Conservation (phyloP, 1,284 basidiomycete species). For the Trametes hirsuta region DNA sequence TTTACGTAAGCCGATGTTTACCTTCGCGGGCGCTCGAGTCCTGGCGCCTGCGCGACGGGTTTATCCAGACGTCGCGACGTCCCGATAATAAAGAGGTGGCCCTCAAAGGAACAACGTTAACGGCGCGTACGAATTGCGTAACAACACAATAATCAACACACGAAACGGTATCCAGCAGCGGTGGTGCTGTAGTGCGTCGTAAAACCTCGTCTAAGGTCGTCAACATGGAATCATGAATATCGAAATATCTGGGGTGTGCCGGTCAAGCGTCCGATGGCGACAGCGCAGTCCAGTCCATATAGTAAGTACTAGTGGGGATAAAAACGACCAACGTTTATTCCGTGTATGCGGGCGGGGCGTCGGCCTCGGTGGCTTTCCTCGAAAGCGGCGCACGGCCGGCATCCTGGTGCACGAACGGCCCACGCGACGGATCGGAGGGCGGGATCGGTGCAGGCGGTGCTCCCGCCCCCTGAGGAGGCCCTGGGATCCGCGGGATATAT, state of each 20-base stretch:
- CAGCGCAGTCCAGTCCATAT: background rate
- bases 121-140: no score
- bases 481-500: background rate
- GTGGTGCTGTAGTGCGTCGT: background rate
- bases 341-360: slow-evolving; percentile 8
- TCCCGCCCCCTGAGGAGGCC: background rate
- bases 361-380: background rate
- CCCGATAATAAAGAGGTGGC: background rate
- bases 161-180: background rate
- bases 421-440: slow-evolving; percentile 2
- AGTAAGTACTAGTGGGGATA: background rate
- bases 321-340: background rate
- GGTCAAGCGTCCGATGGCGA: background rate
- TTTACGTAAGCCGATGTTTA: slow-evolving; percentile 18
- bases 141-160: background rate
- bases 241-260: background rate
- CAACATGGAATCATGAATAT: background rate
- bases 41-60: background rate
- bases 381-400: background rate
- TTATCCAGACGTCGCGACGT: background rate
- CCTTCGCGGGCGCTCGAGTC: background rate
- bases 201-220: background rate
- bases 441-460: background rate
- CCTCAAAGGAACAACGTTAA: background rate
- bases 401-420: slow-evolving; percentile 4